These are phyloP conservation scores for Ustilago lituana DNA, from an alignment of 1,284 basidiomycete species.

Conservation along the genomic window DNA sequence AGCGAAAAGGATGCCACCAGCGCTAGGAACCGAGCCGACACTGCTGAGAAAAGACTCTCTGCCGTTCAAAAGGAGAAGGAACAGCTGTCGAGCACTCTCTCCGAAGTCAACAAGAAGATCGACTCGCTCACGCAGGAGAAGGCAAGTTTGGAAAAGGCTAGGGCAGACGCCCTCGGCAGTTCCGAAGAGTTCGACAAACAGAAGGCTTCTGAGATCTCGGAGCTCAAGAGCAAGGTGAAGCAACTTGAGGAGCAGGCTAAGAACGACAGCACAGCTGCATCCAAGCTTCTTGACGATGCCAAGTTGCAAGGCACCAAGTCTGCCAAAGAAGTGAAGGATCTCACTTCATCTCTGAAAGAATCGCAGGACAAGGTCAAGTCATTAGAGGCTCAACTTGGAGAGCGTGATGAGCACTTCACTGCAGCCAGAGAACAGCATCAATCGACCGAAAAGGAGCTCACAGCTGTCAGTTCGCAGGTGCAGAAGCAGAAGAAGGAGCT, in stretches of 20 bases:
- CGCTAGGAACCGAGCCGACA: conserved; percentile 14
- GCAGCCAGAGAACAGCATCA: conserved; percentile 13
- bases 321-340: conserved; percentile 11
- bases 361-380: conserved; percentile 14
- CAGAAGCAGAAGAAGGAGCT: conserved; percentile 20
- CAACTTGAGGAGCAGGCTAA: conserved; percentile 22
- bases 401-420: conserved; percentile 19
- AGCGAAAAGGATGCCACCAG: conserved; percentile 18
- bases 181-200: conserved; percentile 20
- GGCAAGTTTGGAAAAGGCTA: conserved; percentile 16
- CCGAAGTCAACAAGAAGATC: conserved; percentile 25
- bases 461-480: conserved; percentile 7
- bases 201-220: conserved; percentile 15
- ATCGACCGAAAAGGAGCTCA: conserved; percentile 11
- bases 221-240: conserved; percentile 30
- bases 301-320: conserved; percentile 23
- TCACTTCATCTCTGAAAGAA: conserved; percentile 19
- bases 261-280: conserved; percentile 11
- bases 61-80: conserved; percentile 31
- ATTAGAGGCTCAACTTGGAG: conserved; percentile 12
- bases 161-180: conserved; percentile 14
- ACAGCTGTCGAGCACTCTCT: conserved; percentile 21
- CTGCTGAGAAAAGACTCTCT: conserved; percentile 28
- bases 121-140: conserved; percentile 31
- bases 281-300: conserved; percentile 17